Conservation (phyloP, 139 green algal genomes). For the Desmodesmus armatus region DNA sequence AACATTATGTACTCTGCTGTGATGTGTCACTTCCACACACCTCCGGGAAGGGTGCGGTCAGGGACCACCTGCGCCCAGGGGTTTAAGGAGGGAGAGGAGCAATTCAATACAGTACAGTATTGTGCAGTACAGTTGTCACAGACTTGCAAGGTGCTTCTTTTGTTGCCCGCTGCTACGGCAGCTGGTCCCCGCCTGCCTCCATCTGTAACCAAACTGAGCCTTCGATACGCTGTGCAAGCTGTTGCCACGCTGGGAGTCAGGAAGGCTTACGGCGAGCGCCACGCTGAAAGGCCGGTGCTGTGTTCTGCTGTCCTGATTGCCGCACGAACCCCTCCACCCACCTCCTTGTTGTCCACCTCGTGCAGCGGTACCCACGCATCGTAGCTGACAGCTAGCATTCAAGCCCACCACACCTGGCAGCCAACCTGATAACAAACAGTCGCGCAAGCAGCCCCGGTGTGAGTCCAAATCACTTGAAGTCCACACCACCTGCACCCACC, state of each 20-base stretch:
- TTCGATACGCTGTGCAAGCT: too few species aligned
- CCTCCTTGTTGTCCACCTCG: slow-evolving; percentile 37
- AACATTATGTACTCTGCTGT: neutral
- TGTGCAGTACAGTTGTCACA: too few species aligned
- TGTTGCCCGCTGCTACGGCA: too few species aligned
- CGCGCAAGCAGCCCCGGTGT: slow-evolving; percentile 74
- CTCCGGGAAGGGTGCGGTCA: slow-evolving; percentile 29
- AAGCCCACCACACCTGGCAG: too few species aligned
- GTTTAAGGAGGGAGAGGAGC: neutral
- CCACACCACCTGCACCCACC: neutral
- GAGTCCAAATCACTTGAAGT: too few species aligned
- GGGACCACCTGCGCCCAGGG: neutral
- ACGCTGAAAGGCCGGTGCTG: too few species aligned
- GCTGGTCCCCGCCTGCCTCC: too few species aligned
- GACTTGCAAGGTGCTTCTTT: neutral
- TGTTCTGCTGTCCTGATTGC: too few species aligned
- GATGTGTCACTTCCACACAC: slow-evolving; percentile 54
- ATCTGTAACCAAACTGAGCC: too few species aligned
- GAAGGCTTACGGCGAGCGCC: too few species aligned
- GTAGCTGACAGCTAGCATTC: slow-evolving; percentile 85
- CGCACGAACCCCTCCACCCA: too few species aligned
- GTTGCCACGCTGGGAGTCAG: too few species aligned
- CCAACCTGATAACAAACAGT: slow-evolving; percentile 79
- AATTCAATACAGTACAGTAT: neutral
- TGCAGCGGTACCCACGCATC: slow-evolving; percentile 78